Base-by-base conservation (phyloP, 805 yeast genomes). In the Saccharomycopsis schoenii region DNA sequence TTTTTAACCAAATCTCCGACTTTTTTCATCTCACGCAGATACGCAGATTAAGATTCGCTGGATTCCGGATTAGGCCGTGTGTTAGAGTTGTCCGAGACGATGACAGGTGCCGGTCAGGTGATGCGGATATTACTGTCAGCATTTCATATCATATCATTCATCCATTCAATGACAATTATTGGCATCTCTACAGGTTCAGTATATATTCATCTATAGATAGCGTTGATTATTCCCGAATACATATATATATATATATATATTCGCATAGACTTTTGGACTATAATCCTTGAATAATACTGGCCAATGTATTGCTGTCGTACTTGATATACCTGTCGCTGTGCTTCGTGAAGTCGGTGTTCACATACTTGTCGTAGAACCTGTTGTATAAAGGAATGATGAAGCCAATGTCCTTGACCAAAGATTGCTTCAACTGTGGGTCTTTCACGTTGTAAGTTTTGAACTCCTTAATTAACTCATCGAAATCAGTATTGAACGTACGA, bases 331-430 rank as follows among this genome's bases (percentile, higher is more conserved):
- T 62, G 15, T 43, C 77, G 52, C 81, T 76, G 68, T 87, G 83
- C 71, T 89, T 89, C 24, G 91, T 78, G 67, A 85, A 85, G 59
- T 85, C 89, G n/a, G 85, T 83, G 36, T 74, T 74, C 3, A 81
- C 81, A 67, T 88, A 85, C 71, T 88, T 88, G 67, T 88, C 90
- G 71, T 89, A 86, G 70, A 93, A 87, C 68, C 94, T 83, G 68
- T 86, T 84, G 73, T 93, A 93, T 60, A 93, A 81, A 14, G 97
- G 97, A 62, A 84, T 78, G 58, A 94, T 85, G 66, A 90, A 83
- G 41, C 84, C 69, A 29, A 84, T 68, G 67, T 93, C 97, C 60
- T 82, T 81, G 15, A 83, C 78, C 66, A 94, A 74, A 60, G 79
- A 81, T 61, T 80, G 78, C 63, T 84, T 83, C 71, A 93, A 77